Conservation (phyloP, 805 yeast genomes). For the Millerozyma acaciae region DNA sequence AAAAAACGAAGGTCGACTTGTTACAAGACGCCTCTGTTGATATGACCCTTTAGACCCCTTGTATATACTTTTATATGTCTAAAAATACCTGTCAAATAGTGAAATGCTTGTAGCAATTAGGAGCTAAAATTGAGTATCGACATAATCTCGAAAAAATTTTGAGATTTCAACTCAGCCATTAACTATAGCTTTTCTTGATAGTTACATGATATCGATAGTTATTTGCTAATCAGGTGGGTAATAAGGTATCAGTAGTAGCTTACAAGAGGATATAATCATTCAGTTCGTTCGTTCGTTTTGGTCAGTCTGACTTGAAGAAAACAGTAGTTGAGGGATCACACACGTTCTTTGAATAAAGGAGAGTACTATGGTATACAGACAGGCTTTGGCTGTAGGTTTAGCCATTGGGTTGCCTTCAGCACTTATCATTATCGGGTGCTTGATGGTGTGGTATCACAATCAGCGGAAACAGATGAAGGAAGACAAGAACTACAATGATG, state of each 20-base stretch:
- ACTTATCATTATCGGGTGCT: slow-evolving; percentile 21
- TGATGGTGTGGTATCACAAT: slow-evolving; percentile 26
- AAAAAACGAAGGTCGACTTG: slow-evolving; percentile 21
- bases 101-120: no score
- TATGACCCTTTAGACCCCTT: slow-evolving; percentile 20
- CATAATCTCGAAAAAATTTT: no score
- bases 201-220: no score
- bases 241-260: no score
- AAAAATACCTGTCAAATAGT: no score
- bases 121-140: no score
- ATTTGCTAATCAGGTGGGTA: no score
- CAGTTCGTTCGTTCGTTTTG: neutral
- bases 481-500: slow-evolving; percentile 22
- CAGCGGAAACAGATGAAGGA: slow-evolving; percentile 29
- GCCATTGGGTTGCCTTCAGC: slow-evolving; percentile 40
- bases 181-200: neutral
- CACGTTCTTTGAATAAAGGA: slow-evolving; percentile 1
- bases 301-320: neutral
- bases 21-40: slow-evolving; percentile 25
- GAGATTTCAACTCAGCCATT: neutral
- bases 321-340: neutral
- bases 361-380: slow-evolving; percentile 13
- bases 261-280: neutral
- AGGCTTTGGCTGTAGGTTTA: slow-evolving; percentile 36
- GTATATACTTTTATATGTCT: slow-evolving; percentile 1